These are phyloP conservation scores for Pulicaria dysenterica DNA, from an alignment of 129 eudicot genomes.

Conservation along the genomic window DNA sequence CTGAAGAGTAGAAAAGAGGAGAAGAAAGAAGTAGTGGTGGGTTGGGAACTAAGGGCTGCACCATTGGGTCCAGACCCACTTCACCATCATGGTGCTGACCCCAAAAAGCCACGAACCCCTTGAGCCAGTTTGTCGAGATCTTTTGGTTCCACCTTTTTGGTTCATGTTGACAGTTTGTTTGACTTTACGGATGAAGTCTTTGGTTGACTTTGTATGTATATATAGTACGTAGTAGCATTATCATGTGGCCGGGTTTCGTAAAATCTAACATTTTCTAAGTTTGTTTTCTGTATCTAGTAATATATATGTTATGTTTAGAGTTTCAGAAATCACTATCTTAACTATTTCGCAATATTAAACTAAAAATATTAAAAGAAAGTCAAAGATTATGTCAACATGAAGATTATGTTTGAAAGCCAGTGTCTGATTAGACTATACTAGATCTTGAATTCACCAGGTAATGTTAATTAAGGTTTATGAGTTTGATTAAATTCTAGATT, in stretches of 20 bases:
- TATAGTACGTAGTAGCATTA: background rate
- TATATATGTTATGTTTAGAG: background rate
- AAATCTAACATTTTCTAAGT: constrained; percentile 18
- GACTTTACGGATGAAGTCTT: background rate
- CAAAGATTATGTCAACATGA: too few species aligned
- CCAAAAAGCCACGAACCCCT: constrained; percentile 40
- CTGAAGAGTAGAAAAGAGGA: background rate
- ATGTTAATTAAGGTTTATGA: too few species aligned
- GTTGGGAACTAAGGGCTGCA: constrained; percentile 49
- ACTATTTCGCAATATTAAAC: too few species aligned
- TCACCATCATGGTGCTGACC: constrained; percentile 48
- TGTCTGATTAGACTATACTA: too few species aligned
- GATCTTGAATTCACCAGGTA: too few species aligned
- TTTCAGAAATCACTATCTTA: too few species aligned
- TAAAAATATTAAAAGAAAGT: too few species aligned
- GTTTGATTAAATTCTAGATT: too few species aligned
- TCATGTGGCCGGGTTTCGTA: background rate
- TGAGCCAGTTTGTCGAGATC: constrained; percentile 13
- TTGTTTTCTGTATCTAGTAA: constrained; percentile 16
- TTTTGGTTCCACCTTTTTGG: constrained; percentile 18
- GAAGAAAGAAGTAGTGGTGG: constrained; percentile 2
- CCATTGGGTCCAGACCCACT: constrained; percentile 51
- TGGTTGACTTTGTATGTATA: background rate
- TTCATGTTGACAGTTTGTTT: constrained; percentile 19
- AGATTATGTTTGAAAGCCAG: too few species aligned